A percentile compares a stretch with the other conserved stretches of the same genome.
phyloP scores from a whole-genome alignment of 2,329 filamentous ascomycete species.

The Tolypocladium tropicale region DNA sequence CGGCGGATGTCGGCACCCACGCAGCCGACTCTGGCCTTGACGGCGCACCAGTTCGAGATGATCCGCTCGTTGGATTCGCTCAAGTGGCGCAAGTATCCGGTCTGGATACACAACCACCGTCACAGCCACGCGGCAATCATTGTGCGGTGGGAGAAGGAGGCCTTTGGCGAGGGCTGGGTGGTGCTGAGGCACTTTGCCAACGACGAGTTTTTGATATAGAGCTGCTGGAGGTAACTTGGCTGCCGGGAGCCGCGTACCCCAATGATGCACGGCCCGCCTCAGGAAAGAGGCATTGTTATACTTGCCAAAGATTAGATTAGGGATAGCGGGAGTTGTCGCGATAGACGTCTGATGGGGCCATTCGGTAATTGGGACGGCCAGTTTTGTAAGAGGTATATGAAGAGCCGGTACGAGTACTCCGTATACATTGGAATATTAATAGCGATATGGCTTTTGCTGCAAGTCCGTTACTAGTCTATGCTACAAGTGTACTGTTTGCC shows the following conservation, averaged over 20 bases:
- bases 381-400: not conserved
- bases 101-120: slow-evolving; percentile 66
- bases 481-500: not conserved
- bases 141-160: slow-evolving; percentile 56
- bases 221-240: not conserved
- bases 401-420: no score
- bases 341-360: not conserved
- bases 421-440: no score
- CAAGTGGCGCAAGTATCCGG: slow-evolving; percentile 53
- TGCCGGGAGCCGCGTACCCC: not conserved
- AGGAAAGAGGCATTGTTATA: not conserved
- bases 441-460: no score
- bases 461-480: no score
- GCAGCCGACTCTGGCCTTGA: slow-evolving; percentile 66
- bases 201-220: slow-evolving; percentile 50
- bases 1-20: slow-evolving; percentile 30
- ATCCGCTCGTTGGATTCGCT: slow-evolving; percentile 64
- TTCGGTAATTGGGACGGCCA: not conserved
- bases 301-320: not conserved
- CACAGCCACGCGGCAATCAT: slow-evolving; percentile 90
- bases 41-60: slow-evolving; percentile 74
- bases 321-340: not conserved
- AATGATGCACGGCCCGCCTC: no score
- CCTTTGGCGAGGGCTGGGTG: slow-evolving; percentile 65
- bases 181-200: slow-evolving; percentile 76